Conservation (phyloP, 169 alveolate species). For the Eimeria maxima region DNA sequence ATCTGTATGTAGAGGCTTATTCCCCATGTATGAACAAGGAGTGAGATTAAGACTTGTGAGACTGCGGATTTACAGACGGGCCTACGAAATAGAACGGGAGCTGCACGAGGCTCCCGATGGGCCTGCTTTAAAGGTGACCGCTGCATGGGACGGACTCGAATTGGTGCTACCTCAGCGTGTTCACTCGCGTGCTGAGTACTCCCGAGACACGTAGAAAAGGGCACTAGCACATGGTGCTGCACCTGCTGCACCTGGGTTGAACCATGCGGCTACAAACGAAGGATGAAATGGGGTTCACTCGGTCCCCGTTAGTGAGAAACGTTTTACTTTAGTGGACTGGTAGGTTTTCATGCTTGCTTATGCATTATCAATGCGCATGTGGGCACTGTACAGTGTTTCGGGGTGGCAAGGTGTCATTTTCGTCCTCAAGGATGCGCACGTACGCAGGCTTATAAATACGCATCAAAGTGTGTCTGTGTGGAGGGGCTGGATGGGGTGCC, state of each 20-base stretch:
- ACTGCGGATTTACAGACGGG: slow-evolving; percentile 27
- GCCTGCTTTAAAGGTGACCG: slow-evolving; percentile 34
- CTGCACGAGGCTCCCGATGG: slow-evolving; percentile 3
- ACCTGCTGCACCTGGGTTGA: slow-evolving; percentile 3
- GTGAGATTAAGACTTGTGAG: not conserved
- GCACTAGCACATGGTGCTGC: not conserved
- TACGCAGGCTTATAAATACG: not conserved
- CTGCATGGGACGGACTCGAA: slow-evolving; percentile 76
- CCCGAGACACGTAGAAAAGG: not conserved
- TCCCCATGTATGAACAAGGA: not conserved
- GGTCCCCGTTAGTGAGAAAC: not conserved
- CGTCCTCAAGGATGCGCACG: not conserved
- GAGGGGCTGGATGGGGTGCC: not conserved
- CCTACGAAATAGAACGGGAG: slow-evolving; percentile 75
- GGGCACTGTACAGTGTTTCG: not conserved
- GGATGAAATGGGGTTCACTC: not conserved
- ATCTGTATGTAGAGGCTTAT: not conserved
- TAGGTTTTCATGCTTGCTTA: not conserved
- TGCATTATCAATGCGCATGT: not conserved
- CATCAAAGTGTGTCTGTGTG: not conserved
- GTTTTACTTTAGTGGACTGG: not conserved
- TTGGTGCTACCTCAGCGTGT: slow-evolving; percentile 69
- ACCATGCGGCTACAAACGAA: not conserved
- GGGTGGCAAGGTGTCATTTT: not conserved
- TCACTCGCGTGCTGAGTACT: slow-evolving; percentile 4